Evolutionary conservation across 1,139 yeast species (phyloP).

Genomic region (Geotrichum europaeum): DNA sequence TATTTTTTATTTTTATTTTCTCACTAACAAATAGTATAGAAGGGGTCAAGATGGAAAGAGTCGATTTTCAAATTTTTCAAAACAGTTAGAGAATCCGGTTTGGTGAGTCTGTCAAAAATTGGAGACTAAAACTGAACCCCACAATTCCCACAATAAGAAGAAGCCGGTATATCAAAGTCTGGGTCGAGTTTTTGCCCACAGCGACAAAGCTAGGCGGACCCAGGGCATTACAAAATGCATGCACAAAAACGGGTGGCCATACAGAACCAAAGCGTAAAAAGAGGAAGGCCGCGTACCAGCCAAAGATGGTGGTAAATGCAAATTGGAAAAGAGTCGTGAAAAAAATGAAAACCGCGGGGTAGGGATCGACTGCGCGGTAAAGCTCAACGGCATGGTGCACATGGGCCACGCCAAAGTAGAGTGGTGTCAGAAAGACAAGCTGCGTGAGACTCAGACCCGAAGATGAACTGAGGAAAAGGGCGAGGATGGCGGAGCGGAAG

Average conservation of each 20-base stretch:
- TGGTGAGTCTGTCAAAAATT: constrained; percentile 11
- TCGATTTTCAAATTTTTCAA: not conserved
- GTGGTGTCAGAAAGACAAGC: constrained; percentile 48
- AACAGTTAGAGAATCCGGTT: constrained; percentile 3
- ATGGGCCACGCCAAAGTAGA: constrained; percentile 87
- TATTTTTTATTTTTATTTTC: no score
- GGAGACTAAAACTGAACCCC: constrained; percentile 31
- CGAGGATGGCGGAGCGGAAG: constrained; percentile 59
- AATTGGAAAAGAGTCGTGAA: constrained; percentile 52
- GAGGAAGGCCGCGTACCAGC: constrained; percentile 61
- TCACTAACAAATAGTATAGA: not conserved
- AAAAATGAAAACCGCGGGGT: constrained; percentile 30
- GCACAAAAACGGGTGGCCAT: constrained; percentile 61
- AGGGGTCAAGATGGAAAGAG: not conserved
- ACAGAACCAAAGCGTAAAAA: constrained; percentile 50
- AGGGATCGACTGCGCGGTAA: constrained; percentile 26
- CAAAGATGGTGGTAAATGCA: constrained; percentile 72
- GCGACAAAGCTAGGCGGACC: constrained; percentile 58
- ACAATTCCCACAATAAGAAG: constrained; percentile 43
- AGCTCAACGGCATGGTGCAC: constrained; percentile 72
- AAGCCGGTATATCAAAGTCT: constrained; percentile 37
- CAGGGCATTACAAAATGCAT: constrained; percentile 66
- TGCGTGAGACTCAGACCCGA: constrained; percentile 3
- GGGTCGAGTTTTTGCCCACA: constrained; percentile 19
- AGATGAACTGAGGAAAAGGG: constrained; percentile 37